Evolutionary conservation across 768 basidiomycete species (phyloP).

Genomic region (Nidularia pulvinata): DNA sequence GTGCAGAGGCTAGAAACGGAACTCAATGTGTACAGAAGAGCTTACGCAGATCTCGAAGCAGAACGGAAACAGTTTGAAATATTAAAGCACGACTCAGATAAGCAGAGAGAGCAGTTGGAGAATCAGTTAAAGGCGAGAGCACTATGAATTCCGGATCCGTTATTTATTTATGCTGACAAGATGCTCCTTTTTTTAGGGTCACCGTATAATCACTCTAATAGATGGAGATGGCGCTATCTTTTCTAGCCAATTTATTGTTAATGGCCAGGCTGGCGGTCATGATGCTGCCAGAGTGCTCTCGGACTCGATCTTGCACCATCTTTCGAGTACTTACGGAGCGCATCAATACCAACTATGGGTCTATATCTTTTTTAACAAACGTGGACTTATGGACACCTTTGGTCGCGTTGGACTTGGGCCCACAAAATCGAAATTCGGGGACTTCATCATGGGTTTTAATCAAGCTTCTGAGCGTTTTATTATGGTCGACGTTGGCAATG

Average conservation of each 20-base stretch:
- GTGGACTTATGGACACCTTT: conserved; percentile 55
- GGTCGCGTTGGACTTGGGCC: conserved; percentile 30
- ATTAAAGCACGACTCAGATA: conserved; percentile 30
- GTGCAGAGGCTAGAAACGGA: conserved; percentile 36
- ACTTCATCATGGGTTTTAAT: conserved; percentile 71
- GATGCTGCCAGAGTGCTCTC: conserved; percentile 50
- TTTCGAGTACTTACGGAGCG: conserved; percentile 27
- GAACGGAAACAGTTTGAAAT: conserved; percentile 28
- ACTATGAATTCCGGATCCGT: background rate
- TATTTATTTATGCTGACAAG: no score
- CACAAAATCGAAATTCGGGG: conserved; percentile 50
- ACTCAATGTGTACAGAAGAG: conserved; percentile 39
- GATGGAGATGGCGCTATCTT: conserved; percentile 74
- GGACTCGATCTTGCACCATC: conserved; percentile 32
- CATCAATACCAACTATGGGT: conserved; percentile 58
- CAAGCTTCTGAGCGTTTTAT: conserved; percentile 66
- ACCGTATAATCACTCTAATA: conserved; percentile 49
- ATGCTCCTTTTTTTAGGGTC: conserved; percentile 25
- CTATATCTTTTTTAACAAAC: conserved; percentile 64
- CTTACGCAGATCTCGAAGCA: conserved; percentile 32
- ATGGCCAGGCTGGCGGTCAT: conserved; percentile 59
- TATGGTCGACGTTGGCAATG: conserved; percentile 69
- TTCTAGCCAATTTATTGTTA: conserved; percentile 44
- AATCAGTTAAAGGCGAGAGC: conserved; percentile 34
- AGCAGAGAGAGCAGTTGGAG: conserved; percentile 34